Evolutionary conservation across 116 monocot species (phyloP), one percentile per base, ranked within the genome.

Genomic region (Phalaenopsis hybrid): DNA sequence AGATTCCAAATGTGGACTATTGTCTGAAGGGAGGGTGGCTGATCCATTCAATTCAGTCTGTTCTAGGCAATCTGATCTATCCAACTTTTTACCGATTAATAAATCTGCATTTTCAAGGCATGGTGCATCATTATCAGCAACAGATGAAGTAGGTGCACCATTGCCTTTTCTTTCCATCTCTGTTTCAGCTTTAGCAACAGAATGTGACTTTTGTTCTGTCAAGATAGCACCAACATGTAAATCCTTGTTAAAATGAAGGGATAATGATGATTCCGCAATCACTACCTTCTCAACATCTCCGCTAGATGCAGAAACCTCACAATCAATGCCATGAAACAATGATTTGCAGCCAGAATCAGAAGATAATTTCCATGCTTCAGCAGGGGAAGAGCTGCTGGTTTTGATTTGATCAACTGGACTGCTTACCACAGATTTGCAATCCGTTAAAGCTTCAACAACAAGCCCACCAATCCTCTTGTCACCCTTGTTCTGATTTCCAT

Each of bases 221-320:
- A 55, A 55, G 55, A 55, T 55, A 15, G 55, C 55, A 55, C 55
- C 55, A 55, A 55, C 55, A 55, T 15, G 55, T 15, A 55, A 55
- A 55, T 55, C 55, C 55, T 55, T 55, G 55, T 55, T 55, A 55
- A 55, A 55, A 55, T 46, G 79, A 16, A 43, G 52, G 74, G 13
- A 55, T 15, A 55, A 55, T 4, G 34, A 68, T 23, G 78, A 75
- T 45, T 81, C 83, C 37, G 78, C 82, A 52, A 79, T 73, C 63
- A 31, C 44, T 57, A 85, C 13, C n/a, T 81, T 85, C 48, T 84
- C 79, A 21, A 67, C 12, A 50, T 83, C 79, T 57, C 8, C 49
- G 37, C 13, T 45, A 12, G 80, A 31, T 50, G 45, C 44, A 48
- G 74, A 48, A 75, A 28, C 15, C 65, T 80, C 74, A 48, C 49